phyloP scores from a whole-genome alignment of 2,329 filamentous ascomycete species.

The Sarocladium oryzae region DNA sequence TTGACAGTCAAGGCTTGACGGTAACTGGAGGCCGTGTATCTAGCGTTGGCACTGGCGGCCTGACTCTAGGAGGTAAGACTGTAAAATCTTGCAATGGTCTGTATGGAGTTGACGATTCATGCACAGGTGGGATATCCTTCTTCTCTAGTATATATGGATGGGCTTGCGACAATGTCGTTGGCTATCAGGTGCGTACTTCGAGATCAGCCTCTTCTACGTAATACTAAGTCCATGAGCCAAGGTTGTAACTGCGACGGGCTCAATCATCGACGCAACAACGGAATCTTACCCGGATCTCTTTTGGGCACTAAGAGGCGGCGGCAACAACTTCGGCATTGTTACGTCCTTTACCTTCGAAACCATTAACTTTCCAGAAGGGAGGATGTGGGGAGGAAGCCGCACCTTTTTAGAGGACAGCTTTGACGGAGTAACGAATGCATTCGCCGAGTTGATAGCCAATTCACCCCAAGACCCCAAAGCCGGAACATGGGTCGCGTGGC shows the following conservation, averaged over 20 bases:
- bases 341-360: slow-evolving; percentile 39
- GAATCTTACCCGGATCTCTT: slow-evolving; percentile 43
- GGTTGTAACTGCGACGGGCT: slow-evolving; percentile 38
- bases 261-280: slow-evolving; percentile 33
- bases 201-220: neutral
- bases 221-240: slow-evolving; percentile 10
- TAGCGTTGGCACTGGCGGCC: slow-evolving; percentile 34
- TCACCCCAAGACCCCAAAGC: slow-evolving; percentile 27
- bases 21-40: slow-evolving; percentile 33
- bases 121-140: slow-evolving; percentile 39
- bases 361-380: slow-evolving; percentile 18
- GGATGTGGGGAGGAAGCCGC: slow-evolving; percentile 27
- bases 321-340: slow-evolving; percentile 52
- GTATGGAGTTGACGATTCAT: neutral
- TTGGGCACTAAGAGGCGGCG: slow-evolving; percentile 50
- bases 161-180: slow-evolving; percentile 38
- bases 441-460: slow-evolving; percentile 23
- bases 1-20: slow-evolving; percentile 25
- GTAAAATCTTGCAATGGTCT: neutral
- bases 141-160: slow-evolving; percentile 38
- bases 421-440: slow-evolving; percentile 22
- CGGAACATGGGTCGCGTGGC: slow-evolving; percentile 24
- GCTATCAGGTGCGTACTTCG: slow-evolving; percentile 31
- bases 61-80: slow-evolving; percentile 26
- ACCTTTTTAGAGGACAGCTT: slow-evolving; percentile 23